Evolutionary conservation across 2,329 filamentous ascomycete genomes (phyloP).

Genomic region (Diatrype stigma): DNA sequence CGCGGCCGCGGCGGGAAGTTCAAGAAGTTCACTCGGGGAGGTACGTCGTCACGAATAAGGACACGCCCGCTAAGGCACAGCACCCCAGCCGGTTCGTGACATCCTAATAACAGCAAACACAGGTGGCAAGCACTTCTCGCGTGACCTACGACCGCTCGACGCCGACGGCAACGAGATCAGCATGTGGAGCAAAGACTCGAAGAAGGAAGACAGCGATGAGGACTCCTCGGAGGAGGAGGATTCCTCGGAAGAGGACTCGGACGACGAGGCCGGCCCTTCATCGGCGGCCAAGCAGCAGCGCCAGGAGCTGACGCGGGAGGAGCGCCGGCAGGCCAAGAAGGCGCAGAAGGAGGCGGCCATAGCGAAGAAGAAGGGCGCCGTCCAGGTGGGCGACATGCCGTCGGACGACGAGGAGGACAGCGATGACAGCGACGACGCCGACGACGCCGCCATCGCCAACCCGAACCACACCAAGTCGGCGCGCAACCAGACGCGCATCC

Average conservation of each 20-base stretch:
- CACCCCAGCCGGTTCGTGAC: background rate
- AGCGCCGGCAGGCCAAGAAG: constrained; percentile 83
- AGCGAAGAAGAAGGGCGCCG: constrained; percentile 65
- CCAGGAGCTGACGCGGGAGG: constrained; percentile 70
- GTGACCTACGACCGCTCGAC: constrained; percentile 82
- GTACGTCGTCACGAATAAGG: constrained; percentile 43
- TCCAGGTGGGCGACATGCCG: constrained; percentile 83
- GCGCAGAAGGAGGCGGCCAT: constrained; percentile 88
- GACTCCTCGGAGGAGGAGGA: constrained; percentile 40
- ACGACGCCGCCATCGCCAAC: constrained; percentile 74
- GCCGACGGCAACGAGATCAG: constrained; percentile 82
- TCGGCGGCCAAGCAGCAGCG: constrained; percentile 28
- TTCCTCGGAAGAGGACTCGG: constrained; percentile 29
- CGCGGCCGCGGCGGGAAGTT: constrained; percentile 90
- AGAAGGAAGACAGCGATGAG: constrained; percentile 45
- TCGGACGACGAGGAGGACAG: constrained; percentile 60
- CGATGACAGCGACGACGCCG: constrained; percentile 55
- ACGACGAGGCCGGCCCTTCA: constrained; percentile 38
- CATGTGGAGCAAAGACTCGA: constrained; percentile 72
- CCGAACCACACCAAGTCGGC: constrained; percentile 84
- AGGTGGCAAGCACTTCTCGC: constrained; percentile 96
- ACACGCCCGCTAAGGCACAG: constrained; percentile 10
- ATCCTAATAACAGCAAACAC: background rate
- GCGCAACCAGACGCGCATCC: constrained; percentile 47
- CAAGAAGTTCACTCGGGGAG: constrained; percentile 87